Base-by-base conservation (phyloP, 23 red algal species). In the Gracilaria vermiculophylla region DNA sequence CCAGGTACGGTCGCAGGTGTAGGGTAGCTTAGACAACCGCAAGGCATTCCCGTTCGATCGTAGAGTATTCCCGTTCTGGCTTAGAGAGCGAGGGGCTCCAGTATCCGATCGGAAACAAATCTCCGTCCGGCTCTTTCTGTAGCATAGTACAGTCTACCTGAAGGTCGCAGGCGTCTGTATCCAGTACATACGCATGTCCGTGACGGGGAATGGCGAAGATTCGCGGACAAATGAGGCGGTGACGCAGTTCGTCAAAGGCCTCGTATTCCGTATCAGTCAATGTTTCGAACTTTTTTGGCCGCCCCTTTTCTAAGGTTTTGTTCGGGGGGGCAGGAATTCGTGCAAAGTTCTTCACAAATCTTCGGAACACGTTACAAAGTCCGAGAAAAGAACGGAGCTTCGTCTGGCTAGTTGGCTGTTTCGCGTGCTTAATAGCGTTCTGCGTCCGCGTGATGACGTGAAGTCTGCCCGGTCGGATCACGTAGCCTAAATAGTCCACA, bases 261-360 rank as follows among this genome's bases (percentile, higher is more conserved):
- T 28, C 0, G 35, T 78, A 42, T 80, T 91, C 0, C 29, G 61
- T 28, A 31, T 80, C 86, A 8, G 27, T 44, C 12, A 91, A 41
- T 7, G 34, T 51, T 23, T 39, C 61, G 13, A 50, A 70, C 10
- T 85, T 20, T 0, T 19, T 34, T 42, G 67, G 66, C 54, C 48
- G 42, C 23, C 70, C 82, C 43, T 88, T 88, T 60, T 71, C 23
- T 13, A 71, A 24, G 43, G 72, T 86, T 0, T 27, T 24, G 35
- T 86, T 90, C 25, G 79, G 48, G 12, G 85, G 0, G 20, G 70
- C 53, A 16, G 51, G 71, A 29, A 78, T 70, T 28, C 73, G 48
- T 27, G 85, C 71, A 42, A 90, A 60, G 69, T 78, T 90, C 70
- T 45, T 27, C n/a, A 90, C 70, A 67, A 90, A 90, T 12, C 71